phyloP scores from a whole-genome alignment of 2,329 filamentous ascomycete genomes.

The Curvularia eragrostidis region DNA sequence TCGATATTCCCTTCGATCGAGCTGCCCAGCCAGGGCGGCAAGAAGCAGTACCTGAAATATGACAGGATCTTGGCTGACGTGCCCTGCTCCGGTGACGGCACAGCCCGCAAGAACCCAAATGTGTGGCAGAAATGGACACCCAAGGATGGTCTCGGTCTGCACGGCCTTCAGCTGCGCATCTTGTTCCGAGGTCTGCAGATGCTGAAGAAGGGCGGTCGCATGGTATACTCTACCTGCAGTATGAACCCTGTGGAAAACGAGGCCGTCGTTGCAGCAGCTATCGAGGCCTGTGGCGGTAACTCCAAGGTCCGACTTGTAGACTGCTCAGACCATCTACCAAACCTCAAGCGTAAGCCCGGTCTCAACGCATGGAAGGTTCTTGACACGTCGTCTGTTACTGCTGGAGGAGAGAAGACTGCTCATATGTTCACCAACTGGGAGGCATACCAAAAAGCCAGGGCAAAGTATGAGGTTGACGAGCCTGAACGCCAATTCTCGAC shows the following conservation, averaged over 20 bases:
- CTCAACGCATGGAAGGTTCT: conserved; percentile 88
- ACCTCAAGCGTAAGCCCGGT: conserved; percentile 77
- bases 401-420: conserved; percentile 70
- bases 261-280: conserved; percentile 84
- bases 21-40: conserved; percentile 67
- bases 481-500: conserved; percentile 62
- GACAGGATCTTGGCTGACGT: conserved; percentile 96
- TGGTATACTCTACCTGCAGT: conserved; percentile 98
- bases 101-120: conserved; percentile 87
- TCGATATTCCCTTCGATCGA: conserved; percentile 93
- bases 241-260: conserved; percentile 99
- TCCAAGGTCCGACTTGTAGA: conserved; percentile 84
- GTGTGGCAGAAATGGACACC: conserved; percentile 97
- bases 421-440: conserved; percentile 82
- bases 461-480: conserved; percentile 63
- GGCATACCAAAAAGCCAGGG: conserved; percentile 74
- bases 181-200: conserved; percentile 91
- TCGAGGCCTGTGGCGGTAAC: conserved; percentile 85
- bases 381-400: conserved; percentile 47
- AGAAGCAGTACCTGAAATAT: conserved; percentile 86
- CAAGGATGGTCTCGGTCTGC: conserved; percentile 83
- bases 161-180: conserved; percentile 86
- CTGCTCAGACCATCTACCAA: conserved; percentile 77
- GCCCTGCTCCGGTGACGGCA: conserved; percentile 95
- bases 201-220: conserved; percentile 90